Evolutionary conservation across 345 rosid genomes (phyloP), one percentile per base, ranked within the genome.

Genomic region (Carallia brachiata): DNA sequence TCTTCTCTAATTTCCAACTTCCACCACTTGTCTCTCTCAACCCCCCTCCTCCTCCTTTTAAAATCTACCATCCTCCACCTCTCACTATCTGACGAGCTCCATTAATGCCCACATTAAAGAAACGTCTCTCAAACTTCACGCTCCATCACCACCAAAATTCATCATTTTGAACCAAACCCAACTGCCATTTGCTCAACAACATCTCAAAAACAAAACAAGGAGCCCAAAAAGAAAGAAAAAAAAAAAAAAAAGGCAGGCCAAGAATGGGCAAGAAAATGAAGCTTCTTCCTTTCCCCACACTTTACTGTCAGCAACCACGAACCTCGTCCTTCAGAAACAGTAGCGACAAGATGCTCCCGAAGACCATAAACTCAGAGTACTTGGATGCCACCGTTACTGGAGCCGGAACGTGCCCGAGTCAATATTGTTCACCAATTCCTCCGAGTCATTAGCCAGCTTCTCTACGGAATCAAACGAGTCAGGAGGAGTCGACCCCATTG

Each of bases 261-360:
- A 40, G 48, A 40, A 55, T 66, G 81, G 81, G 77, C 17, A 78
- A 55, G 75, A 88, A 81, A 31, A 85, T 88, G 92, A 92, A 88
- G 75, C 82, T 88, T 67, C 90, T 88, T 67, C 90, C 86, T 65
- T 86, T 86, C 70, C 80, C 87, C 72, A 77, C 60, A 79, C 82
- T 87, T 67, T 94, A 90, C 73, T 77, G 88, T 62, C 91, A 90
- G 47, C 71, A 75, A 39, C 96, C 97, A 7, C 84, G 84, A 79
- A 91, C 97, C 64, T 83, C 81, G 36, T 94, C 98, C 72, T 94
- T 87, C 61, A 78, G 67, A 48, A 58, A 50, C 70, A 18, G 32
- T 15, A 23, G 23, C 23, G 72, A 10, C 61, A 75, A 66, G 71
- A 39, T 72, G 53, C 77, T 78, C 80, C 34, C 4, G 28, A 80